phyloP scores from a whole-genome alignment of 805 yeast species.

The Schwanniomyces sp. region DNA sequence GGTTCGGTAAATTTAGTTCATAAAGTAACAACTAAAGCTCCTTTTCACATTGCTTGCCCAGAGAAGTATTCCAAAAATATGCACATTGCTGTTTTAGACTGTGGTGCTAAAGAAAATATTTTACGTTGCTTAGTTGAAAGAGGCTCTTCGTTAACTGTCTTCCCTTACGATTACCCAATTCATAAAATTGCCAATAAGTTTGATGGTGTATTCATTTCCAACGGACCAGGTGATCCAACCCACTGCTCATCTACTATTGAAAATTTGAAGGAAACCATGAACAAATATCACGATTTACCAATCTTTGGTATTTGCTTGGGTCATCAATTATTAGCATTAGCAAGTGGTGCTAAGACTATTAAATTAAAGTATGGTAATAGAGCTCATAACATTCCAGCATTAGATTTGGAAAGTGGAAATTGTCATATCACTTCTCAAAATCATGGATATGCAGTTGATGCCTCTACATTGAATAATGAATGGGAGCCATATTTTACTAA shows the following conservation, averaged over 20 bases:
- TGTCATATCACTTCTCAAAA: slow-evolving; percentile 98
- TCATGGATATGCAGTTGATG: slow-evolving; percentile 97
- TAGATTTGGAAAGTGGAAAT: slow-evolving; percentile 84
- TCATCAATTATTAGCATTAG: slow-evolving; percentile 93
- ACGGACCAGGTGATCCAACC: slow-evolving; percentile 98
- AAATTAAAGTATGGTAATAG: slow-evolving; percentile 98
- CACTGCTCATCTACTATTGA: slow-evolving; percentile 79
- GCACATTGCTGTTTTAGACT: slow-evolving; percentile 92
- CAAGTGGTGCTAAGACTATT: slow-evolving; percentile 89
- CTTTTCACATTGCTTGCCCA: slow-evolving; percentile 80
- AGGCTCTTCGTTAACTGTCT: slow-evolving; percentile 94
- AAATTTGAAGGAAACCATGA: slow-evolving; percentile 71
- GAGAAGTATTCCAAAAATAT: slow-evolving; percentile 50
- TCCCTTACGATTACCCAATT: slow-evolving; percentile 94
- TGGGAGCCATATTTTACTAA: slow-evolving; percentile 87
- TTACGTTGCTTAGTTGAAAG: slow-evolving; percentile 89
- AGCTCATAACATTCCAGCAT: slow-evolving; percentile 97
- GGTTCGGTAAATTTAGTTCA: slow-evolving; percentile 86
- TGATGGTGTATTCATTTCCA: slow-evolving; percentile 92
- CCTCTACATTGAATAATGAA: slow-evolving; percentile 65
- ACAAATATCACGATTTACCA: slow-evolving; percentile 65
- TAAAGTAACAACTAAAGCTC: slow-evolving; percentile 92
- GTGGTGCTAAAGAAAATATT: slow-evolving; percentile 98
- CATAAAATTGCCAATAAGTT: slow-evolving; percentile 87
- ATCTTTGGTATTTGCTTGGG: slow-evolving; percentile 98